phyloP scores from a whole-genome alignment of 2,329 filamentous ascomycete genomes.

The Pseudogymnoascus sp. region DNA sequence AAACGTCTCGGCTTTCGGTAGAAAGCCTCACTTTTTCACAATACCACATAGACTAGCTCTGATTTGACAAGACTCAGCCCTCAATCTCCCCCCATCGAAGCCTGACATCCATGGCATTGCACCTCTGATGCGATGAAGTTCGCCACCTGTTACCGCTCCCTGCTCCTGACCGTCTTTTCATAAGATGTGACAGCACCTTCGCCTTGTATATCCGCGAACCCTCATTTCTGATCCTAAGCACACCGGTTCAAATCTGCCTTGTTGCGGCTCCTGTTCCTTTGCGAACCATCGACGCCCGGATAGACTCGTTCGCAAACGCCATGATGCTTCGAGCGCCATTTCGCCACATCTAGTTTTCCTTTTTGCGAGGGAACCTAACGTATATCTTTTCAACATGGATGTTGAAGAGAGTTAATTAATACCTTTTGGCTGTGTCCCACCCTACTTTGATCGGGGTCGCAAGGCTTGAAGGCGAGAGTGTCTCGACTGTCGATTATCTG shows the following conservation, averaged over 20 bases:
- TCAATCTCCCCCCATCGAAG: neutral
- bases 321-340: neutral
- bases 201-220: neutral
- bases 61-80: neutral
- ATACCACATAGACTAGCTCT: neutral
- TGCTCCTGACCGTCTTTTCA: constrained; percentile 3
- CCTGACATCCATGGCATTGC: neutral
- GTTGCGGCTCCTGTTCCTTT: neutral
- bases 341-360: neutral
- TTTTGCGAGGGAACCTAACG: neutral
- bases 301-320: constrained; percentile 1
- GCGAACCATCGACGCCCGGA: neutral
- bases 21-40: constrained; percentile 2
- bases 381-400: neutral
- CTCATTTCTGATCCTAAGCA: neutral
- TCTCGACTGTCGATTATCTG: neutral
- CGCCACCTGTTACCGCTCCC: neutral
- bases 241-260: neutral
- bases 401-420: neutral
- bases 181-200: neutral
- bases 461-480: neutral
- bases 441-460: neutral
- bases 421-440: neutral
- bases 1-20: neutral
- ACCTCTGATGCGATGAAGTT: neutral